Conservation (phyloP, 495 filamentous ascomycete species). For the Filosporella fistucella region DNA sequence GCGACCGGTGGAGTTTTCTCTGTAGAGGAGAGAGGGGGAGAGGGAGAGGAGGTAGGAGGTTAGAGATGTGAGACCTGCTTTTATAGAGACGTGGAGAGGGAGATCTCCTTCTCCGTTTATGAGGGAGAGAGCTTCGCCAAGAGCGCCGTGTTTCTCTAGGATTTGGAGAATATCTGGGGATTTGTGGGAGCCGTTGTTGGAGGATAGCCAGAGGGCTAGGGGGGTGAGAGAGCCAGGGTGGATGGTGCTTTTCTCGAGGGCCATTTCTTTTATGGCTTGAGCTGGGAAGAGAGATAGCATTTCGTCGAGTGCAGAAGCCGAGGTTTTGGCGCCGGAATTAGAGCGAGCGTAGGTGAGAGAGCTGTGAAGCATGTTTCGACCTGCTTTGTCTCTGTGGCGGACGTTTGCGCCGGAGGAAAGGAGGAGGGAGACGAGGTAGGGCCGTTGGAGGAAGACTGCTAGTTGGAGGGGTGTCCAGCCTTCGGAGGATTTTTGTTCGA, state of each 20-base stretch:
- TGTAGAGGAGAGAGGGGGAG: conserved; percentile 52
- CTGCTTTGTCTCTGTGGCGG: conserved; percentile 12
- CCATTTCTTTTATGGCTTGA: conserved; percentile 30
- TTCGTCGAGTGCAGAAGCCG: conserved; percentile 3
- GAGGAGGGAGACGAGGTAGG: conserved; percentile 51
- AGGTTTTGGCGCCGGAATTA: not conserved
- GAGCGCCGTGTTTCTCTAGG: conserved; percentile 47
- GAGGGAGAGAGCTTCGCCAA: conserved; percentile 50
- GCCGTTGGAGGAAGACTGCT: conserved; percentile 46
- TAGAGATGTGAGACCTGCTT: conserved; percentile 28
- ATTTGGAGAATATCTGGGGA: conserved; percentile 28
- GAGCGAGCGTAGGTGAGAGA: conserved; percentile 1
- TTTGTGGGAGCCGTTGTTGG: conserved; percentile 27
- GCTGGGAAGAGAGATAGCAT: conserved; percentile 19
- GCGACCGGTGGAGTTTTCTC: conserved; percentile 66
- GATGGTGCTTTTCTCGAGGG: conserved; percentile 38
- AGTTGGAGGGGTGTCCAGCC: conserved; percentile 59
- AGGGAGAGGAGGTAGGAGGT: conserved; percentile 46
- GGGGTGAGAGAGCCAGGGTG: conserved; percentile 45
- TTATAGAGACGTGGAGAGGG: conserved; percentile 51
- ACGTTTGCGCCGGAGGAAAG: conserved; percentile 64
- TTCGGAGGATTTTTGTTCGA: conserved; percentile 50
- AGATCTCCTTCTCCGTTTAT: conserved; percentile 67
- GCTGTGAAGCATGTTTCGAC: conserved; percentile 18
- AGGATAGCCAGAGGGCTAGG: conserved; percentile 27